These are phyloP conservation scores for Saccharomycopsis sp. DNA, from an alignment of 805 yeast species.

Conservation along the genomic window DNA sequence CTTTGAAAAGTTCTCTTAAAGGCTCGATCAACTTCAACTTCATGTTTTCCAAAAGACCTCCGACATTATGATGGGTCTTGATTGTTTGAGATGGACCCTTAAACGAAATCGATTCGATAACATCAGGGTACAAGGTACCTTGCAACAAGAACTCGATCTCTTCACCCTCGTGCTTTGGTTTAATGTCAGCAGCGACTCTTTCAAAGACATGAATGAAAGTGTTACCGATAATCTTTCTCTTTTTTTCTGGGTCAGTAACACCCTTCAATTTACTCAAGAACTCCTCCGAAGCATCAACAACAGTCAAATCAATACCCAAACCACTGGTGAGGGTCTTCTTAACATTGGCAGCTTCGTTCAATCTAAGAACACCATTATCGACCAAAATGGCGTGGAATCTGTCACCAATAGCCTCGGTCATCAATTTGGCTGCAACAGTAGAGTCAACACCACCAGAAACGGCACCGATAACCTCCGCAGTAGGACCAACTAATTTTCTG, in stretches of 20 bases:
- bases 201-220: conserved; percentile 96
- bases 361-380: conserved; percentile 96
- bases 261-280: conserved; percentile 84
- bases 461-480: conserved; percentile 98
- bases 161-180: conserved; percentile 72
- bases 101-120: conserved; percentile 96
- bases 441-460: conserved; percentile 99
- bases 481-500: conserved; percentile 86
- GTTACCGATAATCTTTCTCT: conserved; percentile 97
- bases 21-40: conserved; percentile 98
- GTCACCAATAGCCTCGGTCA: conserved; percentile 97
- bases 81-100: conserved; percentile 99
- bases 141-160: conserved; percentile 91
- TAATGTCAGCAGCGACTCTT: conserved; percentile 87
- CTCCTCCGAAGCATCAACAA: conserved; percentile 89
- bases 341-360: conserved; percentile 84
- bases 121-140: conserved; percentile 98
- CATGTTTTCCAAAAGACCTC: conserved; percentile 97
- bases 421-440: conserved; percentile 95
- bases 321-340: conserved; percentile 87
- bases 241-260: conserved; percentile 96
- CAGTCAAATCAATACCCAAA: conserved; percentile 89
- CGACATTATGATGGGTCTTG: conserved; percentile 98
- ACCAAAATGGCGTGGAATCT: conserved; percentile 98
- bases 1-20: conserved; percentile 95